Base-by-base conservation (phyloP, 1,284 basidiomycete species). In the Takashimella tepidaria region DNA sequence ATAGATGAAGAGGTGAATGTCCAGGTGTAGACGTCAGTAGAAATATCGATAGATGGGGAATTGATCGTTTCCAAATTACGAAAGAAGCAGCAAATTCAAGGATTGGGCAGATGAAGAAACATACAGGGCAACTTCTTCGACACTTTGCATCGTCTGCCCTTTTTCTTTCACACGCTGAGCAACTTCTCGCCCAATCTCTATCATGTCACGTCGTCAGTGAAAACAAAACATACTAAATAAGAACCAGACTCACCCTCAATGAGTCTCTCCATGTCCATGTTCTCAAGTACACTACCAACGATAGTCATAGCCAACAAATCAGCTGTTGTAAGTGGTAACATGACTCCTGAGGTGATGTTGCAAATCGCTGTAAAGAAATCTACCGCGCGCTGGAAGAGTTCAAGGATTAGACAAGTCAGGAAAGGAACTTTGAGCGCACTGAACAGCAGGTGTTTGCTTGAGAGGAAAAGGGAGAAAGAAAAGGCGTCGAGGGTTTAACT, bases 251-350 rank as follows among this genome's bases (percentile, higher is more conserved):
- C 43, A 74, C 73, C 70, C 3, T 53, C 52, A 56, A 98, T 91
- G 45, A 98, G 82, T 41, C 93, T 84, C 68, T 99, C 96, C 88
- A 99, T 93, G 73, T 98, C 95, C 66, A 98, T 86, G 66, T 98
- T 97, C 78, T 99, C 95, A 22, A 98, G 82, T 25, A 98, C 95
- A 64, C 90, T 91, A 21, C 92, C 95, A 51, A 76, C 90, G 60
- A 99, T 98, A 31, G 95, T 96, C 70, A 96, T 92, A n/a, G 93
- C 86, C 43, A 99, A 83, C 23, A 98, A 83, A 70, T 92, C 89
- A 25, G 95, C 96, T 13, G 92, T 98, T 4, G 93, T 97, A 43
- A 98, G 80, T 1, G 95, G 96, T 5, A 99, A 83, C 87, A 98
- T 93, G 52, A 93, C 81, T 6, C 91, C 92, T 11, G 91, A 95